Percentiles rank a stretch among this genome's conserved stretches.
Evolutionary conservation across 495 filamentous ascomycete species (phyloP).

Genomic region (Aspergillus incahuasiensis): DNA sequence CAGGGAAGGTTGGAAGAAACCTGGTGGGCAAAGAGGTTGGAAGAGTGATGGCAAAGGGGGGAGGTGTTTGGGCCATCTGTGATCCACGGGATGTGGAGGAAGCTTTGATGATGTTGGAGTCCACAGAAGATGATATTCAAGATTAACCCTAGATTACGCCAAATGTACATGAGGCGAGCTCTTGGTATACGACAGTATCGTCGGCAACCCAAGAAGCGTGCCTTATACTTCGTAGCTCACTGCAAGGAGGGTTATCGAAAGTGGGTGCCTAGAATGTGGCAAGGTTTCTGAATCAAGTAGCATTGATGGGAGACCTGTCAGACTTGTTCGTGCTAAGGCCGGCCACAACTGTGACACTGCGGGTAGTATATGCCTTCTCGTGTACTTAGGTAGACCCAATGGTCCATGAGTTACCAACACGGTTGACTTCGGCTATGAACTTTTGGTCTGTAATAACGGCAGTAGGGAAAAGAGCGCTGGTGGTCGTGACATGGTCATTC

Average conservation of each 20-base stretch:
- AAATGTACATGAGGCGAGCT: neutral
- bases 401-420: conserved; percentile 69
- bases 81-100: conserved; percentile 78
- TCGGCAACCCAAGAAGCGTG: too few species aligned
- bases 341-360: too few species aligned
- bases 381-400: conserved; percentile 35
- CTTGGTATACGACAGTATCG: too few species aligned
- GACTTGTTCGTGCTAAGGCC: too few species aligned
- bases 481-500: conserved; percentile 66
- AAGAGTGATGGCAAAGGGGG: conserved; percentile 73
- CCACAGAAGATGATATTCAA: conserved; percentile 55
- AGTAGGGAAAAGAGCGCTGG: conserved; percentile 30
- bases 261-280: too few species aligned
- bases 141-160: neutral
- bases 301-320: too few species aligned
- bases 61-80: conserved; percentile 89
- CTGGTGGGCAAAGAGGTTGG: conserved; percentile 94
- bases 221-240: too few species aligned
- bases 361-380: too few species aligned
- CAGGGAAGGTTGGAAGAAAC: conserved; percentile 91
- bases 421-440: conserved; percentile 76
- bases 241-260: too few species aligned
- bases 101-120: conserved; percentile 64
- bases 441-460: conserved; percentile 75
- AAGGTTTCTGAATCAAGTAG: too few species aligned